Evolutionary conservation across 805 yeast genomes (phyloP).

Genomic region (Kodamaea hsintzibuensis): DNA sequence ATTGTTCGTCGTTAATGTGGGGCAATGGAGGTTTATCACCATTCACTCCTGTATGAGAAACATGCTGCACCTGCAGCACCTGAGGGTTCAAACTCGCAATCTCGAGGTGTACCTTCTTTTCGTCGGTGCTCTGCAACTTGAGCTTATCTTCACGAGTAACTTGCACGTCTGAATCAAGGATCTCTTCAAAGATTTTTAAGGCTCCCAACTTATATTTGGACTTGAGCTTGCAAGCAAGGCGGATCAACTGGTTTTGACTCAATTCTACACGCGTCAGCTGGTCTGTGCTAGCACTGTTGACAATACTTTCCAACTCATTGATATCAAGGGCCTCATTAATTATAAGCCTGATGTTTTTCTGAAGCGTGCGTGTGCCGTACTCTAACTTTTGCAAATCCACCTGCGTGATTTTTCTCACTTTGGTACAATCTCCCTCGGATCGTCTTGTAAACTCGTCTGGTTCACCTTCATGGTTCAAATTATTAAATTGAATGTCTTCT

Average conservation of each 20-base stretch:
- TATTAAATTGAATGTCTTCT: not conserved
- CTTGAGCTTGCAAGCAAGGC: slow-evolving; percentile 61
- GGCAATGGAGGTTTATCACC: slow-evolving; percentile 62
- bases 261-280: slow-evolving; percentile 51
- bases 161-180: slow-evolving; percentile 42
- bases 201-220: slow-evolving; percentile 50
- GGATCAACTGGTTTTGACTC: slow-evolving; percentile 53
- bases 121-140: slow-evolving; percentile 4
- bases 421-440: not conserved
- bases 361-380: slow-evolving; percentile 36
- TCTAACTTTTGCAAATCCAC: slow-evolving; percentile 42
- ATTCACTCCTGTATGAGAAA: slow-evolving; percentile 12
- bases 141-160: slow-evolving; percentile 16
- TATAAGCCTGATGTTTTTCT: slow-evolving; percentile 16
- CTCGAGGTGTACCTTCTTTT: slow-evolving; percentile 8
- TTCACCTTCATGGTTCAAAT: not conserved
- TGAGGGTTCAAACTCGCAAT: slow-evolving; percentile 9
- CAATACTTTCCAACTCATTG: slow-evolving; percentile 37
- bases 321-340: slow-evolving; percentile 55
- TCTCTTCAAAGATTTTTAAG: slow-evolving; percentile 56
- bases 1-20: slow-evolving; percentile 53
- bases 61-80: slow-evolving; percentile 1
- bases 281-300: slow-evolving; percentile 33
- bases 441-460: not conserved
- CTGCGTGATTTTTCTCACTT: slow-evolving; percentile 6